Conservation (phyloP, 2,329 filamentous ascomycete genomes). For the Penicillium sp. region DNA sequence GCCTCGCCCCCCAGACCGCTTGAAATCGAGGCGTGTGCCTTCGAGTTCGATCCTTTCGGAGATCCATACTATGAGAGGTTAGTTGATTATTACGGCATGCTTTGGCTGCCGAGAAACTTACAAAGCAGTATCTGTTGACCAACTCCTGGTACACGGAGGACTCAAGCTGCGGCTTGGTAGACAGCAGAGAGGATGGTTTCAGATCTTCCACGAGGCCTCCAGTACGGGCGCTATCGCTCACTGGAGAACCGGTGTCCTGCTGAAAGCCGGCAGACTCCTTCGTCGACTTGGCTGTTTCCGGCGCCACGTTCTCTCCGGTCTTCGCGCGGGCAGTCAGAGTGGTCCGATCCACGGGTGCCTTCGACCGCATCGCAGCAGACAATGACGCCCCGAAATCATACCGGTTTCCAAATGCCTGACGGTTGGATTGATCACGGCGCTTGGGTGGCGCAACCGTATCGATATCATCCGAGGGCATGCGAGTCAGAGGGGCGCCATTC, state of each 20-base stretch:
- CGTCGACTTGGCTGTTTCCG: constrained; percentile 7
- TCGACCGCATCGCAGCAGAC: constrained; percentile 68
- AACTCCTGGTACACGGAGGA: constrained; percentile 94
- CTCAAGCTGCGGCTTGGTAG: constrained; percentile 66
- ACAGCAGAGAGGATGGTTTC: constrained; percentile 54
- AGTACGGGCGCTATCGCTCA: constrained; percentile 17
- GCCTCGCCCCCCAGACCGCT: constrained; percentile 15
- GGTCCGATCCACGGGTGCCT: constrained; percentile 60
- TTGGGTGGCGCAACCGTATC: constrained; percentile 56
- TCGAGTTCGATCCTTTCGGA: constrained; percentile 36
- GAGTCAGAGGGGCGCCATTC: constrained; percentile 64
- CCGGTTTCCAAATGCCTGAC: constrained; percentile 79
- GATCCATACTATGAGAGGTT: constrained; percentile 48
- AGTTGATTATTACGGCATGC: constrained; percentile 2
- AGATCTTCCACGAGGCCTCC: constrained; percentile 24
- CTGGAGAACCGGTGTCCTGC: constrained; percentile 18
- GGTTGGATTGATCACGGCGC: constrained; percentile 49
- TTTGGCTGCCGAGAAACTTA: constrained; percentile 60
- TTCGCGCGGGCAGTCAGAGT: constrained; percentile 54
- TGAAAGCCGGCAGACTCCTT: constrained; percentile 15
- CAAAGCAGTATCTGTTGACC: constrained; percentile 99
- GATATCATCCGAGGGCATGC: constrained; percentile 67
- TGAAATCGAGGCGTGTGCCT: constrained; percentile 13
- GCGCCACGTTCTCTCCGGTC: constrained; percentile 43
- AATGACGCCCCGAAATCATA: constrained; percentile 97